phyloP scores from a whole-genome alignment of 2,329 filamentous ascomycete species.

The Colletotrichum tropicicola region DNA sequence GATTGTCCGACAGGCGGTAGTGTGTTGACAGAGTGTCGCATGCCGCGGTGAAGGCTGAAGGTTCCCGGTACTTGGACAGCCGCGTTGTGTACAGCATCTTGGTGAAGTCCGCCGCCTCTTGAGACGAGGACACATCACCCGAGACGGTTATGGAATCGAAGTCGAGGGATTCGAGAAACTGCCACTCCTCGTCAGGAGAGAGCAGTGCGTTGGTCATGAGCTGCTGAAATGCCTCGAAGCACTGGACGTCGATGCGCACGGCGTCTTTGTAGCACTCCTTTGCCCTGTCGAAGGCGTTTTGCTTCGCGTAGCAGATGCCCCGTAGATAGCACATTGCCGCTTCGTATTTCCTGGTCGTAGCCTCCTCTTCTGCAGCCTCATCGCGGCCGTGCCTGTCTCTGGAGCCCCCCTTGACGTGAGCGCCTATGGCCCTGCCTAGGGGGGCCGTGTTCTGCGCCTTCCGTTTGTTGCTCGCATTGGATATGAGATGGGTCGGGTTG shows the following conservation, averaged over 20 bases:
- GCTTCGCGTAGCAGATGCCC: slow-evolving; percentile 93
- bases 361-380: slow-evolving; percentile 68
- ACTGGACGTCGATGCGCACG: slow-evolving; percentile 95
- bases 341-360: slow-evolving; percentile 83
- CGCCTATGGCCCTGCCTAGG: slow-evolving; percentile 40
- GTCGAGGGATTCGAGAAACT: slow-evolving; percentile 86
- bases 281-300: slow-evolving; percentile 95
- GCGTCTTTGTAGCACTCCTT: slow-evolving; percentile 99
- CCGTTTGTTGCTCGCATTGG: slow-evolving; percentile 68
- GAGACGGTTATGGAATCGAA: slow-evolving; percentile 82
- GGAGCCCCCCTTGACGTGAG: slow-evolving; percentile 19
- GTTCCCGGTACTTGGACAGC: slow-evolving; percentile 93
- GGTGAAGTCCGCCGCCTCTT: slow-evolving; percentile 92
- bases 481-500: slow-evolving; percentile 89
- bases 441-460: slow-evolving; percentile 76
- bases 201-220: slow-evolving; percentile 96
- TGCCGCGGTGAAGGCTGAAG: slow-evolving; percentile 81
- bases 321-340: slow-evolving; percentile 97
- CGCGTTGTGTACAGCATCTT: slow-evolving; percentile 96
- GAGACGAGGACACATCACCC: slow-evolving; percentile 72
- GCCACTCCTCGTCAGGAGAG: slow-evolving; percentile 88
- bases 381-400: slow-evolving; percentile 48
- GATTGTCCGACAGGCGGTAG: slow-evolving; percentile 86
- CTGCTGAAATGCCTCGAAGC: slow-evolving; percentile 98
- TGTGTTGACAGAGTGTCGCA: slow-evolving; percentile 93